A percentile compares a stretch with the other conserved stretches of the same genome.
Conservation (phyloP, 805 yeast species). For the Starmerella apicola region DNA sequence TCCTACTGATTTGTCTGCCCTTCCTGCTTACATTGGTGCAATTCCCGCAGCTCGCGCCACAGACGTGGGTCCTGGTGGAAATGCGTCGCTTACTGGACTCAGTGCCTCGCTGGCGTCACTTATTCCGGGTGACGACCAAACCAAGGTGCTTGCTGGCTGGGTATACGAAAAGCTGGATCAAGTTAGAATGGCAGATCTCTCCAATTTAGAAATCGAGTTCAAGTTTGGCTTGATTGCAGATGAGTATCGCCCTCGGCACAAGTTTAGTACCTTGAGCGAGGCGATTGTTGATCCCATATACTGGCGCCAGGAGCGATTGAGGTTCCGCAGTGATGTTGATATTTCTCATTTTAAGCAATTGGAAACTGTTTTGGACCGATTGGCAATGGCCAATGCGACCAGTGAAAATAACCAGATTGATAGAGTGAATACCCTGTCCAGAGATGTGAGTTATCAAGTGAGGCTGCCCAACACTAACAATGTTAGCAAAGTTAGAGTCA, state of each 20-base stretch:
- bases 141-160: slow-evolving; percentile 79
- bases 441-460: slow-evolving; percentile 16
- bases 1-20: background rate
- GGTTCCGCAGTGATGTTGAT: slow-evolving; percentile 23
- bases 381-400: slow-evolving; percentile 10
- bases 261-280: slow-evolving; percentile 26
- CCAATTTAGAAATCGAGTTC: slow-evolving; percentile 36
- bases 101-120: slow-evolving; percentile 55
- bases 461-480: slow-evolving; percentile 2
- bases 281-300: slow-evolving; percentile 24
- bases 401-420: slow-evolving; percentile 8
- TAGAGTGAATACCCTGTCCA: slow-evolving; percentile 6
- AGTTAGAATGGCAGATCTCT: slow-evolving; percentile 18
- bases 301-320: slow-evolving; percentile 18
- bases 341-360: slow-evolving; percentile 20
- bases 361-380: slow-evolving; percentile 17
- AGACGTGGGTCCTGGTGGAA: slow-evolving; percentile 20
- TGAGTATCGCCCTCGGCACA: slow-evolving; percentile 21
- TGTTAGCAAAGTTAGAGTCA: slow-evolving; percentile 21
- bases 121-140: slow-evolving; percentile 67
- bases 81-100: slow-evolving; percentile 27
- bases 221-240: slow-evolving; percentile 27
- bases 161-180: slow-evolving; percentile 59
- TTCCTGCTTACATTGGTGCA: background rate
- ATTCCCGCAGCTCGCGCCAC: slow-evolving; percentile 4